A percentile compares a stretch with the other conserved stretches of the same genome.
phyloP scores from a whole-genome alignment of 2,329 filamentous ascomycete species.

The Hymenoscyphus scutula region DNA sequence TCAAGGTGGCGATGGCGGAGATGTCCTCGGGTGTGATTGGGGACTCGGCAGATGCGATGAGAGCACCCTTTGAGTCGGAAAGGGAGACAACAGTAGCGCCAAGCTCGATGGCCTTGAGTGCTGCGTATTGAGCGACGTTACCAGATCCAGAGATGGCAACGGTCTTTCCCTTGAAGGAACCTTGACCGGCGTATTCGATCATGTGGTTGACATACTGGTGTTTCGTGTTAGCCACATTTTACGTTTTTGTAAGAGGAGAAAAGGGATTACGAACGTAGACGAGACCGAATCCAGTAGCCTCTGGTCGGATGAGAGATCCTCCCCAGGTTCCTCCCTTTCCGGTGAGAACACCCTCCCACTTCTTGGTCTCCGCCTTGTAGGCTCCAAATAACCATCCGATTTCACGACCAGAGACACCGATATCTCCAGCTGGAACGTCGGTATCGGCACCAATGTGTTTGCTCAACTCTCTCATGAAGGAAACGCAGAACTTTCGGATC shows the following conservation, averaged over 20 bases:
- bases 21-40: conserved; percentile 80
- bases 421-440: conserved; percentile 95
- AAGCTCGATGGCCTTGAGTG: conserved; percentile 93
- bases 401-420: conserved; percentile 88
- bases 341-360: conserved; percentile 94
- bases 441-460: conserved; percentile 96
- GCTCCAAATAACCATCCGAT: conserved; percentile 93
- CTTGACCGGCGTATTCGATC: conserved; percentile 86
- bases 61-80: conserved; percentile 84
- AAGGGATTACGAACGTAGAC: conserved; percentile 64
- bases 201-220: conserved; percentile 82
- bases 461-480: conserved; percentile 94
- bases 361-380: conserved; percentile 84
- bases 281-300: conserved; percentile 95
- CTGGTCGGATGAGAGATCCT: conserved; percentile 88
- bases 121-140: conserved; percentile 97
- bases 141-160: conserved; percentile 96
- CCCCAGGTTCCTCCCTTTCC: conserved; percentile 95
- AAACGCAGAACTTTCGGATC: conserved; percentile 93
- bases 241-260: neutral
- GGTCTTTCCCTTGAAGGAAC: conserved; percentile 84
- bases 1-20: conserved; percentile 75
- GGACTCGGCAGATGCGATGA: conserved; percentile 69
- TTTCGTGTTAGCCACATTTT: conserved; percentile 9
- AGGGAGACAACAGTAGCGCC: conserved; percentile 90